phyloP scores from a whole-genome alignment of 331 rosid species.

The Malus hybrid region DNA sequence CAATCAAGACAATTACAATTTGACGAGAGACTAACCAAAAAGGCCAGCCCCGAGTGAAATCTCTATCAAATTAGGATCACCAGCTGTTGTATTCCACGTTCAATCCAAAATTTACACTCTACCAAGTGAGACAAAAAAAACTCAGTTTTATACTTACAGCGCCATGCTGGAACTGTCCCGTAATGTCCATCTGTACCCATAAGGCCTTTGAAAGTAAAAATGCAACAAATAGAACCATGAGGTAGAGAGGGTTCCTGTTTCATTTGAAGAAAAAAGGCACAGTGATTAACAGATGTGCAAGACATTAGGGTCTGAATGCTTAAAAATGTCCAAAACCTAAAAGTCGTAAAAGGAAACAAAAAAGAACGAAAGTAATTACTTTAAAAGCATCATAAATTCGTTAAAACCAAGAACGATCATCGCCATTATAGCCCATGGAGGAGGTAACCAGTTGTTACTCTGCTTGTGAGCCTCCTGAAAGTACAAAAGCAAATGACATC shows the following conservation, averaged over 20 bases:
- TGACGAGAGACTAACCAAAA: neutral
- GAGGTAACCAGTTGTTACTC: conserved; percentile 81
- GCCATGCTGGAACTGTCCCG: conserved; percentile 58
- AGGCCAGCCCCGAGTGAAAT: neutral
- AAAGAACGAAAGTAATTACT: conserved; percentile 29
- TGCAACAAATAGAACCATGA: conserved; percentile 52
- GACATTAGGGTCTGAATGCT: neutral
- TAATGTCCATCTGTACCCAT: conserved; percentile 82
- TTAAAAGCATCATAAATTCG: conserved; percentile 82
- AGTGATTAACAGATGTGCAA: conserved; percentile 6
- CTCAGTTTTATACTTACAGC: conserved; percentile 37
- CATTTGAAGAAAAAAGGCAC: conserved; percentile 13
- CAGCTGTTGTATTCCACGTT: neutral
- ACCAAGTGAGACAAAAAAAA: neutral
- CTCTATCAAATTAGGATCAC: neutral
- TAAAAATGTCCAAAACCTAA: neutral
- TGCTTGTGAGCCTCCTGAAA: conserved; percentile 80
- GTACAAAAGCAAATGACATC: neutral
- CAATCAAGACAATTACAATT: neutral
- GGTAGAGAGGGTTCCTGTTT: conserved; percentile 80
- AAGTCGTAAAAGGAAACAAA: neutral
- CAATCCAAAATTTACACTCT: too few species aligned
- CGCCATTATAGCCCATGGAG: conserved; percentile 87
- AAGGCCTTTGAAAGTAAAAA: conserved; percentile 62
- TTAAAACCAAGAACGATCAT: conserved; percentile 75